phyloP scores from a whole-genome alignment of 2,329 filamentous ascomycete species.

The Dactylellina haptotyla region DNA sequence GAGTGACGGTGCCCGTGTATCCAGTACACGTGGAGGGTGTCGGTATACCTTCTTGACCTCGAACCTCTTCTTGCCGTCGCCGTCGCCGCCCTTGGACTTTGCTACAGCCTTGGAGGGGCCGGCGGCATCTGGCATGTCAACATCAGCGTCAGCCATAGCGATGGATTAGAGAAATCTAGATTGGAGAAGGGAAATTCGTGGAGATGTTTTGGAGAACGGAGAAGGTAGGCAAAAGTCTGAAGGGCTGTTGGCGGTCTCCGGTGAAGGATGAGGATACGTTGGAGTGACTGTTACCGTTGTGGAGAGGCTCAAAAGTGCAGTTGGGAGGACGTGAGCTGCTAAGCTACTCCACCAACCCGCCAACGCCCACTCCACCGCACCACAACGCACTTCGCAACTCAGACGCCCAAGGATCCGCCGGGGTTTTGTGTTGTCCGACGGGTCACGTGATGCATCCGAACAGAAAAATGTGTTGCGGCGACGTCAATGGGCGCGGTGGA shows the following conservation, averaged over 20 bases:
- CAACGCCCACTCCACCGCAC: constrained; percentile 10
- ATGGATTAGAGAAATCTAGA: background rate
- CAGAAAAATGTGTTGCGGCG: constrained; percentile 14
- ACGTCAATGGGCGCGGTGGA: no score
- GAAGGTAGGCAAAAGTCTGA: background rate
- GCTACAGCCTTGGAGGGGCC: constrained; percentile 69
- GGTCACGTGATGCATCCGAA: constrained; percentile 25
- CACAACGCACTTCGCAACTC: no score
- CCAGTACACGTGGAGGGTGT: background rate
- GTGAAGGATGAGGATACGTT: constrained; percentile 17
- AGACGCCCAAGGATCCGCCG: constrained; percentile 9
- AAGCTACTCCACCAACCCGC: constrained; percentile 24
- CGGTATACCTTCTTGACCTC: constrained; percentile 92
- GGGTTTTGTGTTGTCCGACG: no score
- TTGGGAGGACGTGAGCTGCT: constrained; percentile 5
- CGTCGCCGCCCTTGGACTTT: constrained; percentile 67
- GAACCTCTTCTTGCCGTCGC: constrained; percentile 88
- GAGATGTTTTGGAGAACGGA: constrained; percentile 2
- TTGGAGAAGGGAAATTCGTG: background rate
- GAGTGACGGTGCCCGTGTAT: background rate
- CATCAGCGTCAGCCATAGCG: constrained; percentile 70
- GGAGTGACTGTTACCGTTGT: constrained; percentile 29
- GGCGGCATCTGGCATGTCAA: constrained; percentile 91
- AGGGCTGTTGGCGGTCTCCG: constrained; percentile 4
- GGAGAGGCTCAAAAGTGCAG: constrained; percentile 51